phyloP scores from a whole-genome alignment of 768 basidiomycete genomes.

The Russula foetens region DNA sequence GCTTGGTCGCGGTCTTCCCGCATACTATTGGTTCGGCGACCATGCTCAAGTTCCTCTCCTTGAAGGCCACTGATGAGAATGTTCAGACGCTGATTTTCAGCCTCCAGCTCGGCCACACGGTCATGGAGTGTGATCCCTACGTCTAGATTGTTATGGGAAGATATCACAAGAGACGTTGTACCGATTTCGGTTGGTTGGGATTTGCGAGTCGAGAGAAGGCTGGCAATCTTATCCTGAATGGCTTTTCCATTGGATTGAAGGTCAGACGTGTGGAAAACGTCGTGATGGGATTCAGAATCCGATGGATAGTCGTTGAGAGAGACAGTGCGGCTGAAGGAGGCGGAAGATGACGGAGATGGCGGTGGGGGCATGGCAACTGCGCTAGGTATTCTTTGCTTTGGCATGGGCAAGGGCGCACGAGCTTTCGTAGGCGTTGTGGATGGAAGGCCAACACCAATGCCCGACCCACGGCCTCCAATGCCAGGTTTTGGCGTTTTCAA shows the following conservation, averaged over 20 bases:
- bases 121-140: constrained; percentile 33
- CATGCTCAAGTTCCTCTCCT: constrained; percentile 15
- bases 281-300: constrained; percentile 12
- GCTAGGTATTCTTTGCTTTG: constrained; percentile 61
- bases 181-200: constrained; percentile 11
- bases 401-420: constrained; percentile 37
- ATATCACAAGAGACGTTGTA: constrained; percentile 17
- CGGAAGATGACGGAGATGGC: constrained; percentile 44
- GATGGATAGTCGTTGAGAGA: constrained; percentile 31
- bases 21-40: constrained; percentile 22
- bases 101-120: constrained; percentile 54
- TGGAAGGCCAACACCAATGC: constrained; percentile 32
- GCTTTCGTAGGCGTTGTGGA: constrained; percentile 35
- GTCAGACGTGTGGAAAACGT: constrained; percentile 8
- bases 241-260: constrained; percentile 31
- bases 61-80: constrained; percentile 12
- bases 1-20: constrained; percentile 41
- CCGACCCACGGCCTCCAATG: constrained; percentile 29
- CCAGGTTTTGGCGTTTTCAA: constrained; percentile 61
- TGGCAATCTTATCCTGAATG: constrained; percentile 44
- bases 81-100: constrained; percentile 55
- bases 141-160: background rate
- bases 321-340: constrained; percentile 30
- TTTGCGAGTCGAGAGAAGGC: constrained; percentile 31
- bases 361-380: constrained; percentile 79